These are phyloP conservation scores for Phalaenopsis hybrid DNA, from an alignment of 116 monocot species.

Conservation along the genomic window DNA sequence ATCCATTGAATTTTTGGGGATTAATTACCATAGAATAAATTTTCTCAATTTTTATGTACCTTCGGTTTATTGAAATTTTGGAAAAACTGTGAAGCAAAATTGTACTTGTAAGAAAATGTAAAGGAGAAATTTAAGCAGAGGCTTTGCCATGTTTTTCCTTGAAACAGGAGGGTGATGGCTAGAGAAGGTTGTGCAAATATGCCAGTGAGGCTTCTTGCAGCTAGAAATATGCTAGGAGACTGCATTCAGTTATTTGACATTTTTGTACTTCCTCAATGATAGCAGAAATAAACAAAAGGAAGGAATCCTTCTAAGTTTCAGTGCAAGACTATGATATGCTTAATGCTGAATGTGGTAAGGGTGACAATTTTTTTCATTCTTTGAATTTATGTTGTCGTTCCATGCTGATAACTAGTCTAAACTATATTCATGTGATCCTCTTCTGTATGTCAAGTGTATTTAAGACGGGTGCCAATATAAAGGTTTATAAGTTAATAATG, in stretches of 20 bases:
- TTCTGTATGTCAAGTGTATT: background rate
- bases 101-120: constrained; percentile 2
- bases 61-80: background rate
- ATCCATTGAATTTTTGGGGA: background rate
- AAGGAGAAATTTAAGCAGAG: constrained; percentile 2
- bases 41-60: background rate
- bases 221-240: constrained; percentile 3
- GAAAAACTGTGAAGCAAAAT: constrained; percentile 3
- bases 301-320: background rate
- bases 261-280: constrained; percentile 2
- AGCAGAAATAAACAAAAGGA: background rate
- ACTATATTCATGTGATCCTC: background rate
- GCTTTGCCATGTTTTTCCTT: constrained; percentile 4
- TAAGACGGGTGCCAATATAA: background rate
- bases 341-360: background rate
- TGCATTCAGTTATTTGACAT: background rate
- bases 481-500: background rate
- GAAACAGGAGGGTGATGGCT: constrained; percentile 1
- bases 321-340: background rate
- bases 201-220: background rate
- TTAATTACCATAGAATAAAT: background rate
- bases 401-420: background rate
- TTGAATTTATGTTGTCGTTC: background rate
- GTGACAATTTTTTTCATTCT: background rate
- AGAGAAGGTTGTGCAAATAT: background rate